A percentile compares a stretch with the other conserved stretches of the same genome.
Evolutionary conservation across 306 rosid genomes (phyloP).

Genomic region (Argentina anserina): DNA sequence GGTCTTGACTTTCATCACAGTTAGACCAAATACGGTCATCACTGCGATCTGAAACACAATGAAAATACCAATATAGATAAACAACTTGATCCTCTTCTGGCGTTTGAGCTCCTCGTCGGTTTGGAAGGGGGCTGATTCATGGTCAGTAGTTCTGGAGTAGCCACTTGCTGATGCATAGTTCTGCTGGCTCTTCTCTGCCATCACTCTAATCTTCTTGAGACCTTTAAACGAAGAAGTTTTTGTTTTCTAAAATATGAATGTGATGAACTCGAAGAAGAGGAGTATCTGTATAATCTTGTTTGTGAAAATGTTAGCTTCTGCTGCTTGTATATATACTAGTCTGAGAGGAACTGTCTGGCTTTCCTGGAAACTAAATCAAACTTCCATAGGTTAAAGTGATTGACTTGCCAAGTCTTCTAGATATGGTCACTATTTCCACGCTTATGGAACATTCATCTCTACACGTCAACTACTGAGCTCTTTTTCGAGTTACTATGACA

Average conservation of each 20-base stretch:
- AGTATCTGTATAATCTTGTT: background rate
- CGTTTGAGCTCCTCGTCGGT: background rate
- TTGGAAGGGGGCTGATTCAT: background rate
- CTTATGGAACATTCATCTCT: background rate
- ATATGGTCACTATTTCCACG: background rate
- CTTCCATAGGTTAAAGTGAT: background rate
- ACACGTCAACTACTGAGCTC: background rate
- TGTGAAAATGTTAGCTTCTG: background rate
- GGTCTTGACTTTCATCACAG: constrained; percentile 8
- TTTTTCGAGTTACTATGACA: background rate
- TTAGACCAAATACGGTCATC: background rate
- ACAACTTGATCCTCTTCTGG: background rate
- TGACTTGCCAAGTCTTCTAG: constrained; percentile 9
- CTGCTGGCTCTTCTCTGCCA: constrained; percentile 7
- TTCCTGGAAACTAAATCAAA: background rate
- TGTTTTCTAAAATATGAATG: no score
- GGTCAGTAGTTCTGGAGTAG: background rate
- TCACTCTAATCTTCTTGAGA: background rate
- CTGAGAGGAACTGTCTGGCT: background rate
- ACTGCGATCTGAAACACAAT: background rate
- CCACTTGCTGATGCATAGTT: background rate
- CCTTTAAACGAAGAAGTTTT: background rate
- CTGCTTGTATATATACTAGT: background rate
- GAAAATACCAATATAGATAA: background rate
- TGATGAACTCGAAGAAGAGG: background rate